phyloP scores from a whole-genome alignment of 2,329 filamentous ascomycete genomes.

The Sporothrix inflata region DNA sequence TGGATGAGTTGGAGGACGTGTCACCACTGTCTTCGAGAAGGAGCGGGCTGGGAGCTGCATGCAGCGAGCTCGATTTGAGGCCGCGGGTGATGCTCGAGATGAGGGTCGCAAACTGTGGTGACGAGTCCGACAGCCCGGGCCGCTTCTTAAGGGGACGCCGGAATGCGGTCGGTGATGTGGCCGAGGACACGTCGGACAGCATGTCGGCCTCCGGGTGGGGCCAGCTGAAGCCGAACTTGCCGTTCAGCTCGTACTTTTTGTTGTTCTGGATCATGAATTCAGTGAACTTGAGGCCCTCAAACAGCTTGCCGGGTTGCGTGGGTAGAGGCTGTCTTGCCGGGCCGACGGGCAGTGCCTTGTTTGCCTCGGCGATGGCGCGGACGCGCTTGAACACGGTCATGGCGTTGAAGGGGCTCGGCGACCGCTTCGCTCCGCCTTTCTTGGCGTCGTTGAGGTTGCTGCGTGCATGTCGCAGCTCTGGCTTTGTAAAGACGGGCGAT shows the following conservation, averaged over 20 bases:
- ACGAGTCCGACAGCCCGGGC: slow-evolving; percentile 29
- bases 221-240: slow-evolving; percentile 55
- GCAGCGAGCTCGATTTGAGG: slow-evolving; percentile 42
- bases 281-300: slow-evolving; percentile 59
- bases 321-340: slow-evolving; percentile 28
- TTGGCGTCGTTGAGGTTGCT: slow-evolving; percentile 52
- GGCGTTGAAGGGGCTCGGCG: slow-evolving; percentile 60
- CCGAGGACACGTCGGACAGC: slow-evolving; percentile 28
- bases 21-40: slow-evolving; percentile 28
- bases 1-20: slow-evolving; percentile 26
- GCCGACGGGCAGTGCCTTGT: neutral
- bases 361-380: slow-evolving; percentile 41
- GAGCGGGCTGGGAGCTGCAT: slow-evolving; percentile 39
- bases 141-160: slow-evolving; percentile 32
- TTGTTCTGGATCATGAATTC: slow-evolving; percentile 57
- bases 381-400: slow-evolving; percentile 63
- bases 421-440: slow-evolving; percentile 49
- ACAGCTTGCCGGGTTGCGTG: slow-evolving; percentile 51
- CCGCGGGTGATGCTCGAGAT: slow-evolving; percentile 45
- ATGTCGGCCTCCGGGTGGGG: slow-evolving; percentile 37
- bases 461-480: slow-evolving; percentile 61
- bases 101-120: slow-evolving; percentile 38
- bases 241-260: slow-evolving; percentile 62
- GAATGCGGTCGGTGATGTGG: slow-evolving; percentile 34
- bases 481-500: slow-evolving; percentile 58